Conservation (phyloP, 176 grass and related monocot genomes). For the Aegilops bicornis region DNA sequence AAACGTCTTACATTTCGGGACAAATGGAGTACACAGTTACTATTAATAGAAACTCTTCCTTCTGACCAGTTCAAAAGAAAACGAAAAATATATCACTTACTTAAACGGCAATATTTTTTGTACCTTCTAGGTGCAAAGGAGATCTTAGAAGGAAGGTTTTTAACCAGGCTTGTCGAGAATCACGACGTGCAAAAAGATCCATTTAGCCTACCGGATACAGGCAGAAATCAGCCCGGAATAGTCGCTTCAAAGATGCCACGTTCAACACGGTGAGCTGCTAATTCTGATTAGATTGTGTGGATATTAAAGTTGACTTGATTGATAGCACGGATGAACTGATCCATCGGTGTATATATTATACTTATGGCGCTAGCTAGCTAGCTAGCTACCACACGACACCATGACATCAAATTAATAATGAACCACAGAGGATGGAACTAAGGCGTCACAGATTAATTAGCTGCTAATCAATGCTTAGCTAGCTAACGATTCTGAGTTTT, state of each 20-base stretch:
- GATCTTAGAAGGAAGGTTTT: neutral
- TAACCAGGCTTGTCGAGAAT: neutral
- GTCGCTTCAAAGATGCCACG: neutral
- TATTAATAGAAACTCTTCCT: neutral
- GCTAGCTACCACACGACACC: neutral
- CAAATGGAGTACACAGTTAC: neutral
- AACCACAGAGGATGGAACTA: neutral
- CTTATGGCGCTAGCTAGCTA: neutral
- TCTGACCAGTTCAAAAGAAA: neutral
- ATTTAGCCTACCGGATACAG: neutral
- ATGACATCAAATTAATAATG: neutral
- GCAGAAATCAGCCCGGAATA: neutral
- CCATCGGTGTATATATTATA: neutral
- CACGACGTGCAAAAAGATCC: neutral
- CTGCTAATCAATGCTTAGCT: neutral
- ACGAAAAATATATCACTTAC: neutral
- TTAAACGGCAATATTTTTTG: neutral
- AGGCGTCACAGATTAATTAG: neutral
- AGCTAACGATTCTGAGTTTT: conserved; percentile 16
- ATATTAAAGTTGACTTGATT: conserved; percentile 5
- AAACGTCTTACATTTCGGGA: too few relatives aligned
- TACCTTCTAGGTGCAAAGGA: neutral
- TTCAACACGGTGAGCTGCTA: conserved; percentile 7
- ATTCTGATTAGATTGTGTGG: neutral
- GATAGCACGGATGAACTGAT: neutral